Conservation (phyloP, 805 yeast species). For the Hanseniaspora vineae region DNA sequence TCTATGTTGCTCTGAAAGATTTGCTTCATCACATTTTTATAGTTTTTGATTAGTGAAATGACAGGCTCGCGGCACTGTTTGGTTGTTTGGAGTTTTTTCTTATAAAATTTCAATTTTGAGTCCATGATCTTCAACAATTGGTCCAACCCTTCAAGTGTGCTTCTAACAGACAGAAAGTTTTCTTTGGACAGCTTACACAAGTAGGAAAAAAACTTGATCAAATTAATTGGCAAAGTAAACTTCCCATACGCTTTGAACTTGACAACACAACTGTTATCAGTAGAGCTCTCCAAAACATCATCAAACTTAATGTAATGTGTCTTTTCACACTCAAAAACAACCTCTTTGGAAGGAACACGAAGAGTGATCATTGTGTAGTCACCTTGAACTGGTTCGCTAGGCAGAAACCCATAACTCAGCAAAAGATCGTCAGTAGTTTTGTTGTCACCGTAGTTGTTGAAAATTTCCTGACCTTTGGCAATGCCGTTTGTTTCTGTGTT, state of each 20-base stretch:
- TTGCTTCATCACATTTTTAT: slow-evolving; percentile 35
- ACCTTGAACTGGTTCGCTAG: slow-evolving; percentile 39
- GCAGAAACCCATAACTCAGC: slow-evolving; percentile 69
- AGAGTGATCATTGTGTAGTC: slow-evolving; percentile 51
- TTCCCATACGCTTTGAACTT: slow-evolving; percentile 12
- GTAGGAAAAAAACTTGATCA: slow-evolving; percentile 42
- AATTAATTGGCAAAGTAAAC: slow-evolving; percentile 29
- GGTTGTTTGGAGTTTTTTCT: slow-evolving; percentile 17
- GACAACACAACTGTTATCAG: slow-evolving; percentile 30
- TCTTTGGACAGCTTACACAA: slow-evolving; percentile 42
- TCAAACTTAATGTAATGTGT: slow-evolving; percentile 31
- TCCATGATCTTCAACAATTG: slow-evolving; percentile 39
- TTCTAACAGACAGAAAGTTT: slow-evolving; percentile 32
- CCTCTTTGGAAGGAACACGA: slow-evolving; percentile 28
- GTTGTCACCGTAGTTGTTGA: slow-evolving; percentile 67
- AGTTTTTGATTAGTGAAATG: slow-evolving; percentile 28
- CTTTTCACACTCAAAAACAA: slow-evolving; percentile 20
- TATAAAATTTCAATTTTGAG: slow-evolving; percentile 33
- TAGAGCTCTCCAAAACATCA: slow-evolving; percentile 17
- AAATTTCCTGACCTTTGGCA: slow-evolving; percentile 38
- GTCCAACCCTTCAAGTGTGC: slow-evolving; percentile 47
- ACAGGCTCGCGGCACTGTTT: slow-evolving; percentile 11
- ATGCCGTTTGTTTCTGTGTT: slow-evolving; percentile 8
- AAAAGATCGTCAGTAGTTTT: slow-evolving; percentile 77
- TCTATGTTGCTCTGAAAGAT: slow-evolving; percentile 36